Base-by-base conservation (phyloP, 805 yeast genomes). In the Saturnispora zaruensis region DNA sequence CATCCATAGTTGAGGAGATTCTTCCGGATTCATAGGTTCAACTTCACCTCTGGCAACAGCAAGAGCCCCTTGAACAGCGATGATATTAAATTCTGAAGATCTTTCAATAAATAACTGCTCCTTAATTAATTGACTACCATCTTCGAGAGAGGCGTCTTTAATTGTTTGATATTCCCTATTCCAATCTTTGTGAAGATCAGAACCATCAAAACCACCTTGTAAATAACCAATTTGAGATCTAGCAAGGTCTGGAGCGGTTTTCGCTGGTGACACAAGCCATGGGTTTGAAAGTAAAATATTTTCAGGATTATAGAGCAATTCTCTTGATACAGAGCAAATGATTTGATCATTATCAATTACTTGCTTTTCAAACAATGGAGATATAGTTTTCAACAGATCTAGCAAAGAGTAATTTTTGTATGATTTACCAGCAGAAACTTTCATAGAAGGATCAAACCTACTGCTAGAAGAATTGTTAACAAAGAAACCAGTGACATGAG, bases 91-190 rank as follows among this genome's bases (percentile, higher is more conserved):
- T 44, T 87, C 96, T 58, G 76, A 79, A 44, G 84, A 74, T 24
- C 82, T 75, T 61, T 83, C 84, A 63, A 80, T 79, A 51, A 88
- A 69, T 48, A 88, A 66, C 57, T 82, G 79, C 62, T 93, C 99
- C 57, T 90, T 77, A 44, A 82, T 68, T 45, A 88, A 72, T 53
- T 86, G 89, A 8, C 54, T 50, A 48, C 87, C 66, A 23, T 76
- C 65, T 2, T 72, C 61, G 33, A 73, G 70, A 30, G 88, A 80
- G 53, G 88, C 73, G 56, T 89, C 96, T 54, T 80, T 78, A 44
- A 87, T 74, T 3, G 87, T 74, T 70, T 93, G 98, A 61, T 81
- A 81, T 58, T 93, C 97, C 56, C 85, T 96, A 64, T 89, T 89
- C 86, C 95, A 90, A 59, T 91, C 96, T 59, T 82, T 82, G 40